A percentile compares a stretch with the other conserved stretches of the same genome.
Conservation (phyloP, 768 basidiomycete species). For the Sarcomyxa edulis region DNA sequence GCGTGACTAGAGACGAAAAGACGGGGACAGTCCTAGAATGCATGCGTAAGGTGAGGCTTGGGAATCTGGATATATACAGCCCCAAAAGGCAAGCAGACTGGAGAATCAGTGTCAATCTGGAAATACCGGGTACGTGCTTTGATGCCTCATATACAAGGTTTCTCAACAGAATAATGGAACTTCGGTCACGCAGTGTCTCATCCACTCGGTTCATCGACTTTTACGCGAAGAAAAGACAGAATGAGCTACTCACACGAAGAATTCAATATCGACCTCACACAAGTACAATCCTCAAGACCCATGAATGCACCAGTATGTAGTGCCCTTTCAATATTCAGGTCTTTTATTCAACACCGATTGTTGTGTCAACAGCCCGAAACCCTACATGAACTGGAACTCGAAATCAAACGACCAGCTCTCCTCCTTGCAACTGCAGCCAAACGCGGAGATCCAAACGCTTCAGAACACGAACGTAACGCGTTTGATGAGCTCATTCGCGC, state of each 20-base stretch:
- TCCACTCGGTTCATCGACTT: conserved; percentile 56
- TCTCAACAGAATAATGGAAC: neutral
- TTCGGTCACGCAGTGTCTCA: conserved; percentile 50
- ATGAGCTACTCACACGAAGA: conserved; percentile 93
- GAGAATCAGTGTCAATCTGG: conserved; percentile 89
- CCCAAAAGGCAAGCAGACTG: conserved; percentile 86
- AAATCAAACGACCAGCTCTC: conserved; percentile 68
- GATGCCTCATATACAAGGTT: neutral
- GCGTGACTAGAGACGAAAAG: conserved; percentile 82
- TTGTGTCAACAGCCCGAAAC: conserved; percentile 54
- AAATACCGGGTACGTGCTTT: conserved; percentile 62
- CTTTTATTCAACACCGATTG: conserved; percentile 5
- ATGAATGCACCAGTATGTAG: conserved; percentile 45
- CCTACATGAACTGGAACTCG: conserved; percentile 87
- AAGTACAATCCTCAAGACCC: conserved; percentile 61
- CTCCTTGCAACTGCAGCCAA: conserved; percentile 68
- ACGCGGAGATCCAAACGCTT: conserved; percentile 52
- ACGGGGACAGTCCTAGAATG: conserved; percentile 58
- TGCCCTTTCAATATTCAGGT: conserved; percentile 1
- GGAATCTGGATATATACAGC: conserved; percentile 81
- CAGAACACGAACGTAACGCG: conserved; percentile 62
- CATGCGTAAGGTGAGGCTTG: conserved; percentile 78
- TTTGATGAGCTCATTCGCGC: conserved; percentile 92
- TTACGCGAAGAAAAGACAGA: conserved; percentile 79
- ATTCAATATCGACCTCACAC: conserved; percentile 90